These are phyloP conservation scores for Xylaria sp. DNA, from an alignment of 2,329 filamentous ascomycete genomes.

Conservation along the genomic window DNA sequence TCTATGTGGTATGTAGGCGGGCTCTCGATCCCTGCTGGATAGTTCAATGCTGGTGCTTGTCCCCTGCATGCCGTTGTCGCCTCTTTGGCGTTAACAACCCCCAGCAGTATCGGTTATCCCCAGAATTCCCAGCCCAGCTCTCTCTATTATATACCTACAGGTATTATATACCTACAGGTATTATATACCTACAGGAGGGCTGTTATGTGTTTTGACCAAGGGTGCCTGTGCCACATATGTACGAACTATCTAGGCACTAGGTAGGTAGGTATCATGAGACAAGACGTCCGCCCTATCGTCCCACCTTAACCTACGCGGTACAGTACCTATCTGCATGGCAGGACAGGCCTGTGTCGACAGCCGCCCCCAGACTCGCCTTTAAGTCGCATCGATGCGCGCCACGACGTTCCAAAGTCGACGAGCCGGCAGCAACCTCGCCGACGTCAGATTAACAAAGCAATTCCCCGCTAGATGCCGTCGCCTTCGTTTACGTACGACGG, in stretches of 20 bases:
- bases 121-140: background rate
- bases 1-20: no score
- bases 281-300: constrained; percentile 20
- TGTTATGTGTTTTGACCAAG: no score
- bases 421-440: background rate
- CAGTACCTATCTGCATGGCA: no score
- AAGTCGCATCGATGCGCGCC: constrained; percentile 4
- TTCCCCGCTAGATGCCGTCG: background rate
- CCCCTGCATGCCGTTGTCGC: constrained; percentile 22
- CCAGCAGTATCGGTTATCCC: background rate
- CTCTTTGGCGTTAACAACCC: background rate
- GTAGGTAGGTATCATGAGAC: background rate
- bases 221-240: no score
- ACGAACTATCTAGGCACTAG: no score
- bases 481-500: background rate
- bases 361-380: constrained; percentile 11
- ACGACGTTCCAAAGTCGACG: no score
- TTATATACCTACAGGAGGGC: no score
- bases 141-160: no score
- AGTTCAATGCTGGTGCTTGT: constrained; percentile 6
- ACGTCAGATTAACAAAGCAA: background rate
- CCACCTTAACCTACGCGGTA: constrained; percentile 11
- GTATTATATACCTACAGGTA: no score
- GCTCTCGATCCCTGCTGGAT: constrained; percentile 8
- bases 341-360: constrained; percentile 6